A percentile compares a stretch with the other conserved stretches of the same genome.
Conservation (phyloP, 2,329 filamentous ascomycete genomes). For the Diplodia mutila region DNA sequence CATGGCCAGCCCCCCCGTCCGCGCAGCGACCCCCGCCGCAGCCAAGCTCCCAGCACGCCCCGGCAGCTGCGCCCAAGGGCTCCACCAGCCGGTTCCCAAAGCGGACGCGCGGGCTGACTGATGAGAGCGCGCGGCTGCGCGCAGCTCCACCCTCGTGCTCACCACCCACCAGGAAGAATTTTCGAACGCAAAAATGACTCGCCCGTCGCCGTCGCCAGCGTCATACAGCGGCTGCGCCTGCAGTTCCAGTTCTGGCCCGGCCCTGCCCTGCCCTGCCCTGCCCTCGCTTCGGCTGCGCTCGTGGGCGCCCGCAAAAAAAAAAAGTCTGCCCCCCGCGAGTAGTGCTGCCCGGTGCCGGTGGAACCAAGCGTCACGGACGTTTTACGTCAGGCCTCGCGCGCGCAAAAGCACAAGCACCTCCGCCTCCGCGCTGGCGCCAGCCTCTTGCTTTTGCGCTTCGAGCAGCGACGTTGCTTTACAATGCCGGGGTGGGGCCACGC, state of each 20-base stretch:
- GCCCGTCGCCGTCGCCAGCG: not conserved
- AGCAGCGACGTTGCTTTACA: not conserved
- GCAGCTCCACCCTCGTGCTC: slow-evolving; percentile 17
- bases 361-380: not conserved
- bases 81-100: slow-evolving; percentile 5
- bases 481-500: not conserved
- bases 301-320: not conserved
- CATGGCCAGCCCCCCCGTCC: slow-evolving; percentile 8
- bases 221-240: slow-evolving; percentile 10
- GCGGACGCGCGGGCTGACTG: not conserved
- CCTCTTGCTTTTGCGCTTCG: not conserved
- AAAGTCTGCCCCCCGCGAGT: not conserved
- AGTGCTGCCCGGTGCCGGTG: too few species aligned
- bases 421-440: too few species aligned
- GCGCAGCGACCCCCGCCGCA: not conserved
- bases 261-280: not conserved
- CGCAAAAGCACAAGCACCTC: not conserved
- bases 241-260: too few species aligned
- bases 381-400: slow-evolving; percentile 17
- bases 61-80: not conserved
- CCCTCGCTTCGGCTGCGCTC: not conserved
- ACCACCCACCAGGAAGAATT: slow-evolving; percentile 13
- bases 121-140: slow-evolving; percentile 9
- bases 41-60: not conserved
- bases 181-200: slow-evolving; percentile 21